phyloP scores from a whole-genome alignment of 192 early-diverging fungal species.

The Backusella parvicylindrica region DNA sequence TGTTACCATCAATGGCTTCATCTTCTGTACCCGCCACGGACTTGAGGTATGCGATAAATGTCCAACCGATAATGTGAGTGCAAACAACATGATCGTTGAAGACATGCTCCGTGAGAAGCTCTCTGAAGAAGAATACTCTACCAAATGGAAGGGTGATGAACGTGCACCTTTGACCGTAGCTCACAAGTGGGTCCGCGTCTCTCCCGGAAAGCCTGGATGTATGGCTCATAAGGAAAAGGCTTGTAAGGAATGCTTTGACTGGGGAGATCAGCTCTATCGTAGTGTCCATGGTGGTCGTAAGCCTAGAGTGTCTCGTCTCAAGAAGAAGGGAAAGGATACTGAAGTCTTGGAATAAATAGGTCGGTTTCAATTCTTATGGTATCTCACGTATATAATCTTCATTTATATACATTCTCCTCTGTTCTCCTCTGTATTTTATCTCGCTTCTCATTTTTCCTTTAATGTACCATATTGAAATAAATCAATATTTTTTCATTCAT shows the following conservation, averaged over 20 bases:
- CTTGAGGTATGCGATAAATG: constrained; percentile 30
- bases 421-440: background rate
- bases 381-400: background rate
- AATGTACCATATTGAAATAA: background rate
- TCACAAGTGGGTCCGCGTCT: constrained; percentile 23
- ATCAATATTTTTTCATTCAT: background rate
- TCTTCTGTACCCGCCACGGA: constrained; percentile 33
- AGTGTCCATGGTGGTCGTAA: constrained; percentile 24
- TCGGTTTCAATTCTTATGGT: constrained; percentile 1
- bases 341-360: background rate
- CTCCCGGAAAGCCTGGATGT: constrained; percentile 29
- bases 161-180: constrained; percentile 21
- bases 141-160: constrained; percentile 36
- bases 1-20: constrained; percentile 32
- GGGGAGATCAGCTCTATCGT: constrained; percentile 21
- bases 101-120: constrained; percentile 22
- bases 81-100: constrained; percentile 29
- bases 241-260: constrained; percentile 34
- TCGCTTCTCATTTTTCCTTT: background rate
- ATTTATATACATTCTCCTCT: background rate
- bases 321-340: background rate
- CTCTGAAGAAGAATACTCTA: constrained; percentile 18
- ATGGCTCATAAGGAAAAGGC: constrained; percentile 24
- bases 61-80: constrained; percentile 30
- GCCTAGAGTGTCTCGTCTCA: constrained; percentile 13